Base-by-base conservation (phyloP, 2,329 filamentous ascomycete genomes). In the Clonostachys byssicola region DNA sequence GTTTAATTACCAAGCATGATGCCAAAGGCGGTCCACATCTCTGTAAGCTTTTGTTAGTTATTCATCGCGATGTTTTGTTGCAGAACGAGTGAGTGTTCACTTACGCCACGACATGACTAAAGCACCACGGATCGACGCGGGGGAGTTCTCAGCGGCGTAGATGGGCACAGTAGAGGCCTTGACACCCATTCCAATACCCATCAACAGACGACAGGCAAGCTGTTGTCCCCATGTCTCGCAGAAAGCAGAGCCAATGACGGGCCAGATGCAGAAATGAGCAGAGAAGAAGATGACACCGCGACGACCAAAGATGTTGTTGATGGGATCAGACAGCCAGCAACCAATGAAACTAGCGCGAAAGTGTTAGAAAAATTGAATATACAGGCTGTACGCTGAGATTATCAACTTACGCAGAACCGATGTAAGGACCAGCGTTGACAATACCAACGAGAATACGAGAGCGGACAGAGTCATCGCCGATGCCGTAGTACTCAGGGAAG, bases 51-150 rank as follows among this genome's bases (percentile, higher is more conserved):
- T 39, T 39, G 36, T 39, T 18, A 39, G 36, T 39, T 12, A n/a
- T n/a, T n/a, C 8, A 8, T 39, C 36, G 17, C 14, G 2, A n/a
- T 12, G 3, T 39, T 18, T 39, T 14, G 14, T 4, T 39, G 17
- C 12, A 12, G 36, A 39, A n/a, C 12, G 10, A 18, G 36, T 10
- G 36, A 18, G 36, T 30, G 18, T 17, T 44, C 23, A 39, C 36
- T 39, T 39, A 39, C 36, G 76, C 88, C 88, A 92, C 51, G 83
- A 85, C 88, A 92, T 92, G 51, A 92, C 88, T 4, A 94, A 71
- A 14, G 85, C 87, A 54, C 87, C 86, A 56, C 86, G 77, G 45
- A 90, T 83, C 5, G 72, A 63, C 3, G 86, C 81, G 0, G 87
- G 86, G 0, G 83, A 75, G 44, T 81, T 87, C 61, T 91, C 88